Percentiles rank a stretch among this genome's conserved stretches.
phyloP scores from a whole-genome alignment of 805 yeast species.

The Barnettozyma siamensis region DNA sequence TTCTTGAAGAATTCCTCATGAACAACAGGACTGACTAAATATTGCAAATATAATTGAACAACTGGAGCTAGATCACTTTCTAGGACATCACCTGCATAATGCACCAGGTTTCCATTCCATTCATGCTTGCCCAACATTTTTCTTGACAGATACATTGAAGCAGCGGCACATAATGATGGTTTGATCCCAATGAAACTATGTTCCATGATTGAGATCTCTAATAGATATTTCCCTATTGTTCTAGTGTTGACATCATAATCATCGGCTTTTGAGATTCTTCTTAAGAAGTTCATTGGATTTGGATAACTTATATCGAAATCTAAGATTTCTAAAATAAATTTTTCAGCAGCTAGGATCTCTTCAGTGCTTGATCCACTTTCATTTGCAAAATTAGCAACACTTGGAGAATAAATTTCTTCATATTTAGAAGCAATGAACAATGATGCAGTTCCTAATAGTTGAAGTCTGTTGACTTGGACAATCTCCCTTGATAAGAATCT shows the following conservation, averaged over 20 bases:
- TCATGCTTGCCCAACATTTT: slow-evolving; percentile 63
- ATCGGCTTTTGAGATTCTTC: slow-evolving; percentile 91
- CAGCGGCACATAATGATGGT: slow-evolving; percentile 84
- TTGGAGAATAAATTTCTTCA: slow-evolving; percentile 89
- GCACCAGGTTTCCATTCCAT: slow-evolving; percentile 85
- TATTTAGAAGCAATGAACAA: slow-evolving; percentile 87
- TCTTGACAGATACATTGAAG: slow-evolving; percentile 83
- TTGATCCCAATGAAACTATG: slow-evolving; percentile 68
- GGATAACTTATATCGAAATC: slow-evolving; percentile 80
- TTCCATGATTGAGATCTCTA: slow-evolving; percentile 78
- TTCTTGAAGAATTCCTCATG: slow-evolving; percentile 93
- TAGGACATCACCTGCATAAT: slow-evolving; percentile 86
- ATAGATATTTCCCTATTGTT: slow-evolving; percentile 80
- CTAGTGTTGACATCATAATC: slow-evolving; percentile 87
- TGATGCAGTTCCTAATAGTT: slow-evolving; percentile 81
- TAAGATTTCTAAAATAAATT: slow-evolving; percentile 66
- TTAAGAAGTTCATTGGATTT: slow-evolving; percentile 86
- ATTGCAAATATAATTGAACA: slow-evolving; percentile 68
- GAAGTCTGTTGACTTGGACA: slow-evolving; percentile 76
- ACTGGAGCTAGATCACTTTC: slow-evolving; percentile 68
- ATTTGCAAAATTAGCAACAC: slow-evolving; percentile 78
- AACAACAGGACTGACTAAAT: slow-evolving; percentile 70
- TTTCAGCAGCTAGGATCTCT: slow-evolving; percentile 82
- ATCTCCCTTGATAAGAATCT: slow-evolving; percentile 73
- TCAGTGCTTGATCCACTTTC: slow-evolving; percentile 79